These are phyloP conservation scores for Calonectria pseudoturangicola DNA, from an alignment of 2,329 filamentous ascomycete genomes.

Conservation along the genomic window DNA sequence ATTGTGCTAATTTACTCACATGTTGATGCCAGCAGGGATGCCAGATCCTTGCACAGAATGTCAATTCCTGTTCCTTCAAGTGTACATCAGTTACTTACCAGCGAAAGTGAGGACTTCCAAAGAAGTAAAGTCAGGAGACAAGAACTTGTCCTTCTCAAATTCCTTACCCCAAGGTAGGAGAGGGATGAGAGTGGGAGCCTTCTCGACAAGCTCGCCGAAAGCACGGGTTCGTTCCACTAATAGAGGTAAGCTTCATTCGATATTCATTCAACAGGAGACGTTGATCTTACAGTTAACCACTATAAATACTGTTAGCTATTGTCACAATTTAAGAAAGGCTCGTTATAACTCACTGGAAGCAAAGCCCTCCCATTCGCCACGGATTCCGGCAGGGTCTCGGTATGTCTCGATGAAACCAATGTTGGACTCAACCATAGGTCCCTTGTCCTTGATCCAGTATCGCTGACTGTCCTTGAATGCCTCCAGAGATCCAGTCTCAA, in stretches of 20 bases:
- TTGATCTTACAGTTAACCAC: slow-evolving; percentile 79
- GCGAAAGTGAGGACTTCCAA: slow-evolving; percentile 91
- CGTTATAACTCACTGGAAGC: slow-evolving; percentile 72
- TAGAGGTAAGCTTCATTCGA: slow-evolving; percentile 30
- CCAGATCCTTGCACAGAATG: slow-evolving; percentile 67
- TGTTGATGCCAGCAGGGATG: slow-evolving; percentile 81
- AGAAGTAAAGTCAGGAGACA: slow-evolving; percentile 96
- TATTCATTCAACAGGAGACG: background rate
- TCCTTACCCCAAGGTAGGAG: slow-evolving; percentile 90
- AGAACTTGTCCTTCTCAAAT: slow-evolving; percentile 97
- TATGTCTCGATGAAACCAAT: slow-evolving; percentile 92
- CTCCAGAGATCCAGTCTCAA: slow-evolving; percentile 82
- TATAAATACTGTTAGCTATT: slow-evolving; percentile 47
- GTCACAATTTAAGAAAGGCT: background rate
- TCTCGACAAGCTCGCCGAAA: slow-evolving; percentile 89
- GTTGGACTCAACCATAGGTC: slow-evolving; percentile 86
- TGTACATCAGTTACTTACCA: slow-evolving; percentile 47
- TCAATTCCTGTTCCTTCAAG: slow-evolving; percentile 38
- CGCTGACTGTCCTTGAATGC: slow-evolving; percentile 88
- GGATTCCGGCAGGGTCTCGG: slow-evolving; percentile 85
- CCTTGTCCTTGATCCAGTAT: slow-evolving; percentile 88
- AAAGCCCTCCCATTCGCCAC: slow-evolving; percentile 91
- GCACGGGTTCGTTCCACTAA: slow-evolving; percentile 87
- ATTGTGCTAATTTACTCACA: slow-evolving; percentile 58
- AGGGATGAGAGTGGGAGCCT: slow-evolving; percentile 88